phyloP scores from a whole-genome alignment of 441 rosid species.

The Biscutella auriculata region DNA sequence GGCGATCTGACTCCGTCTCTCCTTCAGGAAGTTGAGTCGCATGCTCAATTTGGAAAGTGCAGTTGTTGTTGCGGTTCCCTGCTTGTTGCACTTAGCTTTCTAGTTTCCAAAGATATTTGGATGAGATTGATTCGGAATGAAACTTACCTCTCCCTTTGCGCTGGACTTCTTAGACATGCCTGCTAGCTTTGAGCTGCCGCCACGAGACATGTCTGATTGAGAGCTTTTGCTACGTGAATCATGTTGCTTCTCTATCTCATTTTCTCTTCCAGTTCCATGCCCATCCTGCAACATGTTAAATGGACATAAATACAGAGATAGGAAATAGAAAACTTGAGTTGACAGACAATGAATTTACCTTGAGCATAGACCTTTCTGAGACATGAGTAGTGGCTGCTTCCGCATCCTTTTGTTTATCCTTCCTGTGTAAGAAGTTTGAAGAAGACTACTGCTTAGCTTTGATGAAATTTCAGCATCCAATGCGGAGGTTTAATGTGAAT shows the following conservation, averaged over 20 bases:
- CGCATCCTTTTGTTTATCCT: slow-evolving; percentile 35
- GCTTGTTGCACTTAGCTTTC: slow-evolving; percentile 7
- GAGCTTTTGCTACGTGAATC: slow-evolving; percentile 33
- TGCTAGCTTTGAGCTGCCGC: slow-evolving; percentile 18
- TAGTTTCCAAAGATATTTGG: neutral
- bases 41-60: slow-evolving; percentile 66
- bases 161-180: slow-evolving; percentile 40
- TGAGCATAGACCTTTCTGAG: slow-evolving; percentile 35
- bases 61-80: slow-evolving; percentile 48
- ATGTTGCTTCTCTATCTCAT: slow-evolving; percentile 27
- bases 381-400: slow-evolving; percentile 23
- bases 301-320: neutral
- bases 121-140: neutral
- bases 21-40: slow-evolving; percentile 76
- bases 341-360: slow-evolving; percentile 33
- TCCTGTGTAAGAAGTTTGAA: slow-evolving; percentile 31
- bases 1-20: slow-evolving; percentile 58
- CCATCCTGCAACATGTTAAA: slow-evolving; percentile 23
- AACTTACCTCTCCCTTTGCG: slow-evolving; percentile 60
- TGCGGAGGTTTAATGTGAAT: neutral
- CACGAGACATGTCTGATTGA: slow-evolving; percentile 28
- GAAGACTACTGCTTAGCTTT: neutral
- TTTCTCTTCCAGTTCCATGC: slow-evolving; percentile 24
- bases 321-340: neutral
- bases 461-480: neutral